These are phyloP conservation scores for Apiotrichum gracile DNA, from an alignment of 1,284 basidiomycete genomes.

Conservation along the genomic window DNA sequence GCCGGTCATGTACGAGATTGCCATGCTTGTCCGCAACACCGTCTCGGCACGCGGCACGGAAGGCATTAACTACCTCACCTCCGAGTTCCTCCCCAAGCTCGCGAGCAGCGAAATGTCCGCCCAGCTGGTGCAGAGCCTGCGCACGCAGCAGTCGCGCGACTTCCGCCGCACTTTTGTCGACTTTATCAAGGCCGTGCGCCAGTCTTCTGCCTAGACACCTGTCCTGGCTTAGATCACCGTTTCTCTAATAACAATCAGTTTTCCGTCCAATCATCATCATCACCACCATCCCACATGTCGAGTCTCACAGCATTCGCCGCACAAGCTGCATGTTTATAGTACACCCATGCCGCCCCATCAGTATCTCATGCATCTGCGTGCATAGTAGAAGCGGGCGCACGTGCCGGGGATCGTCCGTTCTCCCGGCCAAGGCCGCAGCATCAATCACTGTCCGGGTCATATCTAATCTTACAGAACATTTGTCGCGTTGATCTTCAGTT, in stretches of 20 bases:
- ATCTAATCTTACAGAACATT: no score
- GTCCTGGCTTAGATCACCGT: background rate
- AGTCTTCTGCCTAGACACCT: conserved; percentile 8
- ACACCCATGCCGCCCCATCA: conserved; percentile 1
- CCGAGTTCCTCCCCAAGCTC: conserved; percentile 78
- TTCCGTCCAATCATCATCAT: background rate
- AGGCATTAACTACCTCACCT: conserved; percentile 72
- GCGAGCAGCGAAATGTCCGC: conserved; percentile 67
- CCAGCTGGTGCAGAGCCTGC: conserved; percentile 72
- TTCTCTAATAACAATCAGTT: background rate
- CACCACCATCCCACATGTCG: background rate
- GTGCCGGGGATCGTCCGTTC: no score
- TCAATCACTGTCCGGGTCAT: no score
- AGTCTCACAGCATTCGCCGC: background rate
- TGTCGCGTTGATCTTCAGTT: no score
- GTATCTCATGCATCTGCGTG: background rate
- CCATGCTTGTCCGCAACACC: conserved; percentile 73
- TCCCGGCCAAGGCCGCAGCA: no score
- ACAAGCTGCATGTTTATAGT: conserved; percentile 3
- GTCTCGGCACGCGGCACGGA: conserved; percentile 74
- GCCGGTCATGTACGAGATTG: conserved; percentile 79
- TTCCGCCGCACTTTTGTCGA: conserved; percentile 89
- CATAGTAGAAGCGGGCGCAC: background rate
- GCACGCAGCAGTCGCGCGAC: conserved; percentile 69
- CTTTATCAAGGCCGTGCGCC: conserved; percentile 50